Evolutionary conservation across 202 grass and related monocot species (phyloP), one percentile per base, ranked within the genome.

Genomic region (Digitaria exilis): DNA sequence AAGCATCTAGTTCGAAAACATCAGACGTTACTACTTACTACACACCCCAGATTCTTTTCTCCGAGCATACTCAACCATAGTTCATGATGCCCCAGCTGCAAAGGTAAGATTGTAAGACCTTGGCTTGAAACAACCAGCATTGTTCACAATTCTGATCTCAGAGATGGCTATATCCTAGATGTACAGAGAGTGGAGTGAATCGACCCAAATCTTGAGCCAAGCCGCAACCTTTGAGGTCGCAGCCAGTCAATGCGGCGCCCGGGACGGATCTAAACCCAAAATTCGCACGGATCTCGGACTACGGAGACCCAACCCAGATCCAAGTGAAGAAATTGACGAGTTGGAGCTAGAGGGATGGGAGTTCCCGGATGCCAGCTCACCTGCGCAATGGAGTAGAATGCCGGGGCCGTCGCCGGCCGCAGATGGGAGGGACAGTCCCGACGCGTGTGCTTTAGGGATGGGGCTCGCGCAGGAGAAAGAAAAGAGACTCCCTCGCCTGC

Each of bases 281-380:
- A 6, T 44, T 28, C 35, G 26, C 28, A 19, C 17, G 81, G 87
- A 88, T 84, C 82, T 80, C 84, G 32, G 24, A 13, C 4, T 16
- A 63, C 9, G 28, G 7, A 26, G 6, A 13, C 61, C 8, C 21
- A 25, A 5, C 13, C 2, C 4, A 67, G 29, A n/a, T 21, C 17
- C 16, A 13, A 18, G 37, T 2, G 22, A 67, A 73, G 41, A 62
- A 32, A 67, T 0, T 35, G 12, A 39, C 13, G 13, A 2, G 6
- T 25, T 39, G 28, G 13, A 12, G 12, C 13, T 13, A 35, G 44
- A n/a, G 10, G 39, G n/a, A 66, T 52, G 44, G 59, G 39, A 24
- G 25, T 7, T 50, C 21, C 6, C 0, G 65, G 26, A 13, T 16
- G 48, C 6, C 0, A 9, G 25, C 66, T 71, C 62, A 88, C 86